A percentile compares a stretch with the other conserved stretches of the same genome.
These are phyloP conservation scores for Tilletia indica DNA, from an alignment of 1,284 basidiomycete species.

Conservation along the genomic window DNA sequence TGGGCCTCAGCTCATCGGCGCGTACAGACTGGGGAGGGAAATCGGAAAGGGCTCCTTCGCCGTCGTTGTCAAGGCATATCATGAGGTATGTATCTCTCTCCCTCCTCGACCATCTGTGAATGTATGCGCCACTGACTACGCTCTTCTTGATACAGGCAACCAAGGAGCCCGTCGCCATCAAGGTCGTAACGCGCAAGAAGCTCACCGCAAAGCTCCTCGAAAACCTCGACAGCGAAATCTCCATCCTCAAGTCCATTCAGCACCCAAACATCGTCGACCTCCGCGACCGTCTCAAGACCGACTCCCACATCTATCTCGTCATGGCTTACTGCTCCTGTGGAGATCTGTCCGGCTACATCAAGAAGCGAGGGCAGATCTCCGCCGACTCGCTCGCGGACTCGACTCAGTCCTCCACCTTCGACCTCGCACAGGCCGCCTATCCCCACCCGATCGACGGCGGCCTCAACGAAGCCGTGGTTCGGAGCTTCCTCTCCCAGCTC, in stretches of 20 bases:
- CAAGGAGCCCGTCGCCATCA: constrained; percentile 73
- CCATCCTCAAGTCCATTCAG: constrained; percentile 88
- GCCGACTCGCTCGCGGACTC: constrained; percentile 19
- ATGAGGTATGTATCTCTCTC: constrained; percentile 19
- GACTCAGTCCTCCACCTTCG: constrained; percentile 14
- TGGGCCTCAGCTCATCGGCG: constrained; percentile 51
- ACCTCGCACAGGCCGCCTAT: constrained; percentile 59
- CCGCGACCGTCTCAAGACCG: constrained; percentile 87
- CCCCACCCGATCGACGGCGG: constrained; percentile 88
- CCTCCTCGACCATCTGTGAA: neutral
- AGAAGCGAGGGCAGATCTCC: constrained; percentile 37
- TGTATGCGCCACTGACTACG: neutral
- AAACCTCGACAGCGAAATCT: constrained; percentile 94
- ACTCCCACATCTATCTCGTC: constrained; percentile 90
- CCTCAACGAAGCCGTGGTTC: constrained; percentile 82
- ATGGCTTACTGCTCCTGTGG: constrained; percentile 97
- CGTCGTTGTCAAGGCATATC: constrained; percentile 86
- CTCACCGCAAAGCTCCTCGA: constrained; percentile 90
- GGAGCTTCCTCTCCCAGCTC: constrained; percentile 91
- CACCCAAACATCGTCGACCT: constrained; percentile 91
- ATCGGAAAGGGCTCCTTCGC: constrained; percentile 82
- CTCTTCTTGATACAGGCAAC: constrained; percentile 21
- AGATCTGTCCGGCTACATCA: constrained; percentile 93
- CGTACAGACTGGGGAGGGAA: constrained; percentile 61
- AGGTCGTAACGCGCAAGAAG: constrained; percentile 85